These are phyloP conservation scores for Pleurozium schreberi DNA, from an alignment of 225 moss, liverwort and hornwort genomes.

Conservation along the genomic window DNA sequence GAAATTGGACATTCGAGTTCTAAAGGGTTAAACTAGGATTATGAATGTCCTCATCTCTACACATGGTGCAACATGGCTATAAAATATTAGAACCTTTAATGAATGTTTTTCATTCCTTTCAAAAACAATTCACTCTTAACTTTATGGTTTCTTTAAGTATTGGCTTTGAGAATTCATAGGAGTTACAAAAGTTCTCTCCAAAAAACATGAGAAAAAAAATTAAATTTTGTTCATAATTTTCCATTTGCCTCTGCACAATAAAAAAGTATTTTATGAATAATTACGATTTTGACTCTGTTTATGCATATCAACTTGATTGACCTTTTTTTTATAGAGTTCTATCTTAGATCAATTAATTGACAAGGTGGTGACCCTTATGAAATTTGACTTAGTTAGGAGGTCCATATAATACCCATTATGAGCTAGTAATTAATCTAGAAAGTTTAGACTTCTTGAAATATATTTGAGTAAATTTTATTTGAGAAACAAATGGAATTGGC, in stretches of 20 bases:
- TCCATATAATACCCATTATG: not conserved
- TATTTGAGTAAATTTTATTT: rapidly evolving
- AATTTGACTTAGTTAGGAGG: not conserved
- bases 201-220: not conserved
- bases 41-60: not conserved
- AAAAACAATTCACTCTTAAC: not conserved
- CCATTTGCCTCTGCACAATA: not conserved
- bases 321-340: not conserved
- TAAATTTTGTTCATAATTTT: not conserved
- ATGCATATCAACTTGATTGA: not conserved
- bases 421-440: too few species aligned
- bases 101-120: not conserved
- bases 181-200: not conserved
- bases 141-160: not conserved
- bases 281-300: not conserved
- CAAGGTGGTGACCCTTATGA: not conserved
- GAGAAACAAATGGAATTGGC: not conserved
- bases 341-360: not conserved
- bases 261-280: not conserved
- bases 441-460: not conserved
- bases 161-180: not conserved
- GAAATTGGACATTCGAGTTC: too few species aligned
- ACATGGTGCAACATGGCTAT: not conserved
- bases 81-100: not conserved
- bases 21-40: too few species aligned